A percentile compares a stretch with the other conserved stretches of the same genome.
phyloP scores from a whole-genome alignment of 1,284 basidiomycete species.

The Puccinia sorghi region DNA sequence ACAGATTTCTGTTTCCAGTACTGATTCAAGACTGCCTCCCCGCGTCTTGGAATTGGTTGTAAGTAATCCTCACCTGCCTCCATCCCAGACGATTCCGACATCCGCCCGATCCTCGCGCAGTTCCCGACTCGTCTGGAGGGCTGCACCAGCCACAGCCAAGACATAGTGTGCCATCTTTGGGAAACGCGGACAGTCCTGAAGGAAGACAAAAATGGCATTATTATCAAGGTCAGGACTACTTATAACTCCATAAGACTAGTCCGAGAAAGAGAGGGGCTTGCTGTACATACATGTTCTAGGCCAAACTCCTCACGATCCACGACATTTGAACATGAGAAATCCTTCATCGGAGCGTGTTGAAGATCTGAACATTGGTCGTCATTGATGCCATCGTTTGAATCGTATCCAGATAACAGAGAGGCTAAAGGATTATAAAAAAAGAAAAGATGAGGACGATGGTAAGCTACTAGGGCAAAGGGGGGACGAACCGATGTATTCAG shows the following conservation, averaged over 20 bases:
- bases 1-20: conserved; percentile 50
- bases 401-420: neutral
- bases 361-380: neutral
- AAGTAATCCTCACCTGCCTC: conserved; percentile 64
- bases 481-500: conserved; percentile 42
- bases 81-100: conserved; percentile 78
- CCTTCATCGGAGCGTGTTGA: neutral
- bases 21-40: conserved; percentile 5
- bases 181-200: conserved; percentile 80
- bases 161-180: conserved; percentile 70
- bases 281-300: conserved; percentile 66
- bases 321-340: conserved; percentile 53
- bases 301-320: conserved; percentile 62
- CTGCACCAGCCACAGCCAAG: conserved; percentile 71
- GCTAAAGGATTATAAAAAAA: neutral
- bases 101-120: conserved; percentile 65
- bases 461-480: neutral
- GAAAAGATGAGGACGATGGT: neutral
- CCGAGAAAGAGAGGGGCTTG: neutral
- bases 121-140: conserved; percentile 69
- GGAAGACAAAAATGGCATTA: conserved; percentile 7
- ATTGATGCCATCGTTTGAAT: neutral
- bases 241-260: neutral
- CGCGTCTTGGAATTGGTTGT: conserved; percentile 62
- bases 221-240: neutral